Base-by-base conservation (phyloP, 768 basidiomycete genomes). In the Tulasnella sp. region DNA sequence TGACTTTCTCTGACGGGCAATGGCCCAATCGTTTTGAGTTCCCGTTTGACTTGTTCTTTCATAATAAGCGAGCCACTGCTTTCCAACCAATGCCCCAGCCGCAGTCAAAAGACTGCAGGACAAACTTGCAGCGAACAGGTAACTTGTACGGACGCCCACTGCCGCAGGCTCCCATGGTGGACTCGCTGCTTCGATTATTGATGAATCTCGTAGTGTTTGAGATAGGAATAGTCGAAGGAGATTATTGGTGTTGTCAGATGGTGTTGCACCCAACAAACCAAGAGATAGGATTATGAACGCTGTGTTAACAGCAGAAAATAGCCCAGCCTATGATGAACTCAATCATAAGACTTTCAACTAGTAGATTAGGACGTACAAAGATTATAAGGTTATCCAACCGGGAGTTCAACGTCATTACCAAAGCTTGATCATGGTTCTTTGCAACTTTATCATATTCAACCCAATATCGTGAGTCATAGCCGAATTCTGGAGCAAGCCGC, bases 1-100 rank as follows among this genome's bases (percentile, higher is more conserved):
- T 22, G 22, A 46, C 31, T 46, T 46, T 10, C 31, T 12, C 28
- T 25, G 24, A 4, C 45, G 45, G 3, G n/a, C n/a, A 5, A 24
- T 4, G 7, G 24, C 27, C 28, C 35, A 33, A 27, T 46, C 8
- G 4, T 46, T 4, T 7, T 10, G 45, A 8, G 45, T 20, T 3
- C 45, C 20, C 9, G 27, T 31, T 32, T 46, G 45, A 4, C 45
- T 33, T 8, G 45, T 32, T 33, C 45, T 25, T 4, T 32, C 45
- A 31, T 27, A 46, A 33, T 33, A 32, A n/a, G 31, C 29, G 8
- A 46, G 45, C 45, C 45, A 46, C 28, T 46, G 24, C 29, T 46
- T 46, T 3, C 13, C 20, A 3, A 46, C 3, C 45, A 46, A 16
- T 3, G 45, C 45, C 8, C 45, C 45, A 3, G 29, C 20, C 3